Conservation (phyloP, 2,329 filamentous ascomycete species). For the Colletotrichum melonis region DNA sequence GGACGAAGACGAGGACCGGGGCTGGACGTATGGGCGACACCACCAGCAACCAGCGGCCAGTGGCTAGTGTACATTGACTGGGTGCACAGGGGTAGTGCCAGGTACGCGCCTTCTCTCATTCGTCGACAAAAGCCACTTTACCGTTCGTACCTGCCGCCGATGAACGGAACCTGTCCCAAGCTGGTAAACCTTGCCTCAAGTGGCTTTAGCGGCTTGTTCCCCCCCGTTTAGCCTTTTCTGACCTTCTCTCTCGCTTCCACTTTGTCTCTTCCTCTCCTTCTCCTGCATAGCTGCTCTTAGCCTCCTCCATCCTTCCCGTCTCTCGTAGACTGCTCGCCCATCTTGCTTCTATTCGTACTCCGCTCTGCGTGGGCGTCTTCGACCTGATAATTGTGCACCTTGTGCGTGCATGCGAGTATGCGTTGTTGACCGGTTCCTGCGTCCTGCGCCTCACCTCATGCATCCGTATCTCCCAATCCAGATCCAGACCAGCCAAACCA, state of each 20-base stretch:
- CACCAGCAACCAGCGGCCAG: neutral
- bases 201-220: constrained; percentile 13
- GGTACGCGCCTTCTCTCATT: constrained; percentile 25
- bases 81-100: constrained; percentile 9
- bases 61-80: neutral
- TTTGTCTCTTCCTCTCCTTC: neutral
- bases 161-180: constrained; percentile 13
- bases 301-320: neutral
- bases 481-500: neutral
- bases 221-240: constrained; percentile 26
- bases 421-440: neutral
- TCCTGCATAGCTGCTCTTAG: neutral
- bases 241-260: constrained; percentile 1
- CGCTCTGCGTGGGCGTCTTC: neutral
- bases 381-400: neutral
- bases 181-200: neutral
- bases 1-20: constrained; percentile 11
- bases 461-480: neutral
- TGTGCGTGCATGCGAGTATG: neutral
- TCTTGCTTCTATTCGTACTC: neutral
- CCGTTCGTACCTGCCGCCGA: constrained; percentile 33
- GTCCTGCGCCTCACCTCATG: neutral
- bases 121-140: constrained; percentile 20
- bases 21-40: constrained; percentile 1
- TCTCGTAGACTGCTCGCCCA: too few relatives aligned